Evolutionary conservation across 2,329 filamentous ascomycete genomes (phyloP), one percentile per base, ranked within the genome.

Genomic region (Curvularia verruculosa): DNA sequence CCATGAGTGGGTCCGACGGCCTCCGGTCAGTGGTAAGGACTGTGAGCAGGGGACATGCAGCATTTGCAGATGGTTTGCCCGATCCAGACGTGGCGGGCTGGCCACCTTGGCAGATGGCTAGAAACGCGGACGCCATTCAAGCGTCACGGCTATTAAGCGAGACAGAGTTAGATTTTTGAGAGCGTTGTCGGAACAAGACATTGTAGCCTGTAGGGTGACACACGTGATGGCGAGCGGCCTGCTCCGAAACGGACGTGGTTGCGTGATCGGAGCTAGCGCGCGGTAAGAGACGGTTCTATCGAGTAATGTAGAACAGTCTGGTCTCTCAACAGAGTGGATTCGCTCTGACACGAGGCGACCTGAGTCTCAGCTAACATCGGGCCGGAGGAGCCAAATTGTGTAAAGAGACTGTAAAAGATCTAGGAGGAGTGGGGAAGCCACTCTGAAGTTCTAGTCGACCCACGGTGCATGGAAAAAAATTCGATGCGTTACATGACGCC

Each of bases 281-380:
- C 37, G 31, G 45, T 26, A 37, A 40, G n/a, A 15, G 28, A 29
- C 28, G 54, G 53, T 63, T 50, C 52, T 39, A 67, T 70, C 60
- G 60, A 67, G 66, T 68, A 68, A 62, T 60, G 59, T 54, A 58
- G 60, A 58, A 61, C 55, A 66, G 61, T 70, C 71, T 71, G 64
- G 71, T 67, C 64, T 56, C 61, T 61, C 63, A 67, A 63, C 65
- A 63, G 61, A 61, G 69, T 72, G 71, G 69, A 49, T 61, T 59
- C 56, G 5, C 58, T 48, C 68, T 68, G 66, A 62, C 64, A 66
- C 59, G 49, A 65, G 49, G 45, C 51, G 45, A 40, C 37, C 55
- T 48, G 52, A 45, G 53, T 59, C 31, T 56, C 49, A 59, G 54
- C 49, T 58, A 66, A 49, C 58, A 56, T 59, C 50, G 64, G 62